phyloP scores from a whole-genome alignment of 768 basidiomycete genomes.

The Collybiopsis luxurians region DNA sequence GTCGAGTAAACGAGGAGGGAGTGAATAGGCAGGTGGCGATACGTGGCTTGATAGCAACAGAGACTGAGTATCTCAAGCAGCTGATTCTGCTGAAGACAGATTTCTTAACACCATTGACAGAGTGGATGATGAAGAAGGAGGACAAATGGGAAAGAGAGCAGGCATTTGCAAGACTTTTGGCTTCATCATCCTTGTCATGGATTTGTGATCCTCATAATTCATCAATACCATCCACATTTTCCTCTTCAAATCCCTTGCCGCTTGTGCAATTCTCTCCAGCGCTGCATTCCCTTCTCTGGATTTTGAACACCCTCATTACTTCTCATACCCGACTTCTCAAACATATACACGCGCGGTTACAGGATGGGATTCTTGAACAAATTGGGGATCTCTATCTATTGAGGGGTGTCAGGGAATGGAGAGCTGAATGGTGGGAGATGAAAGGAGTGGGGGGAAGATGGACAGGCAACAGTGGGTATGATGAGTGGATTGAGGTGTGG shows the following conservation, averaged over 20 bases:
- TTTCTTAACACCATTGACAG: slow-evolving; percentile 37
- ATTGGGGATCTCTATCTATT: slow-evolving; percentile 90
- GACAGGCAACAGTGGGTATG: slow-evolving; percentile 1
- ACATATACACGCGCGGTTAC: slow-evolving; percentile 72
- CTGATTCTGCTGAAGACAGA: slow-evolving; percentile 78
- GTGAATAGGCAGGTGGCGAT: slow-evolving; percentile 62
- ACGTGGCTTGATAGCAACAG: slow-evolving; percentile 84
- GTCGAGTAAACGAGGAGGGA: slow-evolving; percentile 66
- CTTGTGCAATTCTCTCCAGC: too few species aligned
- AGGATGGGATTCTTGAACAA: slow-evolving; percentile 74
- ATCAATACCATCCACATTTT: slow-evolving; percentile 89
- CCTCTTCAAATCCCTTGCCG: too few species aligned
- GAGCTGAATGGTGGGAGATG: background rate
- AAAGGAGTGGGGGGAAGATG: background rate
- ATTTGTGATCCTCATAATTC: too few species aligned
- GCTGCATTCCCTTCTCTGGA: too few species aligned
- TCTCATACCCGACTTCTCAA: slow-evolving; percentile 80
- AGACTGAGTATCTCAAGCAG: slow-evolving; percentile 87
- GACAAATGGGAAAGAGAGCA: too few species aligned
- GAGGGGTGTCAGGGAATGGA: slow-evolving; percentile 82
- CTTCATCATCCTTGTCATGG: slow-evolving; percentile 75
- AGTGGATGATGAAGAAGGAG: slow-evolving; percentile 35
- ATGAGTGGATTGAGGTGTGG: slow-evolving; percentile 3
- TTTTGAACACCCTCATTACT: too few species aligned
- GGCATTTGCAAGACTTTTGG: too few species aligned